Evolutionary conservation across 2,329 filamentous ascomycete species (phyloP), one percentile per base, ranked within the genome.

Genomic region (Colletotrichum liriopes): DNA sequence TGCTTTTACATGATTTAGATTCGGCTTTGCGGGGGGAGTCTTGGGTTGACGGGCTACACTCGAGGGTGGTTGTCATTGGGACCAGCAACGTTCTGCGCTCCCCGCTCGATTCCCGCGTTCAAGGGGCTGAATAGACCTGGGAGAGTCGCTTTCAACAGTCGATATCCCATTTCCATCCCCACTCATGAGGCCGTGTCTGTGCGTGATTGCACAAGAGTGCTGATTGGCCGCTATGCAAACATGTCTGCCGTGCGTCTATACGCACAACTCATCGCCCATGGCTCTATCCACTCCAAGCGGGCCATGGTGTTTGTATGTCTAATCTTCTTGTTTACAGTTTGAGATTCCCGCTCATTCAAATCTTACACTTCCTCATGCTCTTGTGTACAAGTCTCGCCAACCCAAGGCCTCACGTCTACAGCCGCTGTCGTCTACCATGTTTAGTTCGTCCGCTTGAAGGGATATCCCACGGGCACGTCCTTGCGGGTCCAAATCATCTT

Each of bases 401-500:
- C 16, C 14, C 14, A 20, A 29, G 23, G 41, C n/a, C 23, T 45
- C 51, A 23, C 16, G 23, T 5, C 6, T 18, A 55, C 29, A 23
- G 32, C 20, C 18, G 51, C 5, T 3, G 26, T 23, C 23, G 4
- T 29, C n/a, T 5, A 3, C 8, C 23, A 1, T 20, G 16, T n/a
- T 60, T 7, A 45, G 16, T 39, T 43, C 3, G 41, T 45, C 35
- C 65, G 72, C 81, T 89, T 90, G 76, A 85, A 92, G 1, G 90
- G 90, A 68, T 91, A 92, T 73, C 84, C 86, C 26, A 95, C 85
- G 65, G 91, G 88, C 80, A 95, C 93, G 80, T 94, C 93, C 87
- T 96, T 98, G 78, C 93, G 90, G 78, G 94, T 86, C 90, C 93
- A 97, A 76, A 98, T 90, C 86, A 95, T 94, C 80, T 92, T 92